phyloP scores from a whole-genome alignment of 495 filamentous ascomycete species.

The Parmelia sp. region DNA sequence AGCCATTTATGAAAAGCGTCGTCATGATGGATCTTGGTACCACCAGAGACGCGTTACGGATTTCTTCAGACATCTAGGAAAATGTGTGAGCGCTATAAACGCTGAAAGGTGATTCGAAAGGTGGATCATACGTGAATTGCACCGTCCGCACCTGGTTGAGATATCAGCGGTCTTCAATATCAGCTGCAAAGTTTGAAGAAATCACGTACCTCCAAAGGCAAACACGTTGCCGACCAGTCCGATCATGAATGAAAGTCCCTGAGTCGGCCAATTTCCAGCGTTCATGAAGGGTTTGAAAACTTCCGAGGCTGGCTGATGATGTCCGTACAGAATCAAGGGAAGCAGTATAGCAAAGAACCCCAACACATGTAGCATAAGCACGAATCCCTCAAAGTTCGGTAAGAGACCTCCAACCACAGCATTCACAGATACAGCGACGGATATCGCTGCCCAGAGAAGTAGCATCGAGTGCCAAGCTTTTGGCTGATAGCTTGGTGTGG shows the following conservation, averaged over 20 bases:
- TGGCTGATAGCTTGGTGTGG: no score
- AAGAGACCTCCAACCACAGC: conserved; percentile 33
- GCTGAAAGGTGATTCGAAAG: no score
- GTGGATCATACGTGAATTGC: no score
- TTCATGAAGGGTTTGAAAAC: conserved; percentile 46
- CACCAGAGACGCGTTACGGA: conserved; percentile 34
- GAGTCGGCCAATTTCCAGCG: conserved; percentile 38
- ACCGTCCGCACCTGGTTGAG: neutral
- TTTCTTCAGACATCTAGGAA: conserved; percentile 29
- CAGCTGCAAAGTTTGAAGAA: no score
- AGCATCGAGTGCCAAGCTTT: conserved; percentile 37
- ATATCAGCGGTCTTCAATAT: no score
- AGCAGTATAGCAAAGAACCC: conserved; percentile 48
- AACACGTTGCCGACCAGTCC: conserved; percentile 38
- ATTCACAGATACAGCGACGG: conserved; percentile 38
- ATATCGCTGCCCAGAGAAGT: conserved; percentile 35
- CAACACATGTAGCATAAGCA: conserved; percentile 43
- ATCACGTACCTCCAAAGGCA: conserved; percentile 31
- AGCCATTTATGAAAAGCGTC: conserved; percentile 34
- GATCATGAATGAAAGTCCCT: conserved; percentile 41
- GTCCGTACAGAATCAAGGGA: conserved; percentile 40
- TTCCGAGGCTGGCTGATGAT: conserved; percentile 28
- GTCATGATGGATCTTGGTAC: conserved; percentile 33
- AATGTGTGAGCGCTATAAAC: neutral
- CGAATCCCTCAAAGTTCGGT: conserved; percentile 38